A percentile compares a stretch with the other conserved stretches of the same genome.
phyloP scores from a whole-genome alignment of 2,329 filamentous ascomycete species.

The Alternaria ethzedia region DNA sequence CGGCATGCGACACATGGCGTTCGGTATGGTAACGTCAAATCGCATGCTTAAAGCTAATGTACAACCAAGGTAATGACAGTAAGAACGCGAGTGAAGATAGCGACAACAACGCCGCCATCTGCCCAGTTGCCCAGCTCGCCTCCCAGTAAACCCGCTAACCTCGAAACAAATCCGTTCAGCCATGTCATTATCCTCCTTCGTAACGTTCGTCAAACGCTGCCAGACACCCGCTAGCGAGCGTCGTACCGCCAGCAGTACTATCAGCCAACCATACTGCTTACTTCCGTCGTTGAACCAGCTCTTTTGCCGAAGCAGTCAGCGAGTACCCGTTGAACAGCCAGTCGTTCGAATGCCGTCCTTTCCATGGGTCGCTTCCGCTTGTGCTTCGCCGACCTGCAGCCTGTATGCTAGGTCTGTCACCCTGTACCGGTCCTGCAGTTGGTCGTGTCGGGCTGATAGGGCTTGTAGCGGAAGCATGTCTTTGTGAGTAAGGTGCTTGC shows the following conservation, averaged over 20 bases:
- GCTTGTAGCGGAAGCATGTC: slow-evolving; percentile 12
- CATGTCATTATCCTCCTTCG: background rate
- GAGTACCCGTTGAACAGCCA: slow-evolving; percentile 50
- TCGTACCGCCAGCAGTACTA: slow-evolving; percentile 27
- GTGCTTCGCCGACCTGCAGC: slow-evolving; percentile 33
- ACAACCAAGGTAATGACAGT: background rate
- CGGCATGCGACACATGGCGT: background rate
- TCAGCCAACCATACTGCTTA: slow-evolving; percentile 12
- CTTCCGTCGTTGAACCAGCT: slow-evolving; percentile 34
- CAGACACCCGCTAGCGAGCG: slow-evolving; percentile 28
- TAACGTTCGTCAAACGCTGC: slow-evolving; percentile 13
- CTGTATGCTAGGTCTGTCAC: slow-evolving; percentile 31
- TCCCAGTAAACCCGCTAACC: background rate
- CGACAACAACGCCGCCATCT: background rate
- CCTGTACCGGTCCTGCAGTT: slow-evolving; percentile 20
- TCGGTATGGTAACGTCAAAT: background rate
- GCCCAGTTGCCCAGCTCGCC: background rate
- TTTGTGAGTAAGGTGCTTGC: slow-evolving; percentile 15
- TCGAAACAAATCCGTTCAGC: background rate
- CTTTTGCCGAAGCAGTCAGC: slow-evolving; percentile 45
- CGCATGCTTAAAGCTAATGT: background rate
- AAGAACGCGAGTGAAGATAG: background rate
- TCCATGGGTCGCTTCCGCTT: slow-evolving; percentile 44
- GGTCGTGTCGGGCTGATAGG: slow-evolving; percentile 14
- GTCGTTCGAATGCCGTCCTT: slow-evolving; percentile 47